Conservation (phyloP, 495 filamentous ascomycete species). For the Staphylotrichum tortipilum region DNA sequence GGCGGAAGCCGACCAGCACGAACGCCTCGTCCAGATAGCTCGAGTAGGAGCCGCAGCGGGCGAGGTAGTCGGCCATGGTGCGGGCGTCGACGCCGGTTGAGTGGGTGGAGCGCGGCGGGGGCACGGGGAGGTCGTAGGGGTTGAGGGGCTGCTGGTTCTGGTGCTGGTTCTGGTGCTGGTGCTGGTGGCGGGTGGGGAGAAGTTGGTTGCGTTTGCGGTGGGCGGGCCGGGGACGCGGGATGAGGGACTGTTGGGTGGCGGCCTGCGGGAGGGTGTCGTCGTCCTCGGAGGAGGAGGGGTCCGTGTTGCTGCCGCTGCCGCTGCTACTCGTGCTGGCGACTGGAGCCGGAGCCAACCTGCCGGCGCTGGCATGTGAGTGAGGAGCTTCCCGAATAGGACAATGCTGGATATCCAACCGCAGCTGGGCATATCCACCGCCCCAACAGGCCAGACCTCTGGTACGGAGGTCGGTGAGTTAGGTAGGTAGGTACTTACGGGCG, state of each 20-base stretch:
- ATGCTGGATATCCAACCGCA: background rate
- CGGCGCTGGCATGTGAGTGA: background rate
- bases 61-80: background rate
- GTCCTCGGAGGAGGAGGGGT: too few relatives aligned
- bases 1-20: background rate
- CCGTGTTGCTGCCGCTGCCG: background rate
- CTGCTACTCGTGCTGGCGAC: background rate
- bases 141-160: background rate
- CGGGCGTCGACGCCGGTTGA: background rate
- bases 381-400: background rate
- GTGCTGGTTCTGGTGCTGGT: background rate
- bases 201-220: too few relatives aligned
- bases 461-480: background rate
- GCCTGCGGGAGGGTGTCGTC: too few relatives aligned
- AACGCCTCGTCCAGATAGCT: background rate
- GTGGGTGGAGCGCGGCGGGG: background rate
- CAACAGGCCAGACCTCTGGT: background rate
- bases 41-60: background rate
- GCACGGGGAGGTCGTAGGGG: background rate
- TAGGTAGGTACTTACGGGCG: background rate
- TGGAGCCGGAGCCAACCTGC: background rate
- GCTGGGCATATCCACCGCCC: too few relatives aligned
- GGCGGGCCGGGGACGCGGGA: too few relatives aligned
- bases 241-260: too few relatives aligned
- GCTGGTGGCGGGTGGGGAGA: background rate